phyloP scores from a whole-genome alignment of 176 grass and related monocot genomes.

The Lolium multiflorum region DNA sequence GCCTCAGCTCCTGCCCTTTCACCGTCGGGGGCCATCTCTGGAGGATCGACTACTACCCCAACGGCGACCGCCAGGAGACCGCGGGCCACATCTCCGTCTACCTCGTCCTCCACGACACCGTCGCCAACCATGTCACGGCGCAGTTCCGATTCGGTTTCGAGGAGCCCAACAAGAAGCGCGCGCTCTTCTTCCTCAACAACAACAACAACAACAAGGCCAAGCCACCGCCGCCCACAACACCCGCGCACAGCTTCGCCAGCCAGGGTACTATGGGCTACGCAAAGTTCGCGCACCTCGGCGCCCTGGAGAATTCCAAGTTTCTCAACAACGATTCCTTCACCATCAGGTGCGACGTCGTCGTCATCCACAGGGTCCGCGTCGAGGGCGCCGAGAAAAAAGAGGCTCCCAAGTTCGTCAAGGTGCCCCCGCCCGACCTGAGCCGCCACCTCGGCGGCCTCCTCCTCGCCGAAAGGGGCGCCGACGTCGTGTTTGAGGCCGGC shows the following conservation, averaged over 20 bases:
- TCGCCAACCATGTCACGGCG: not conserved
- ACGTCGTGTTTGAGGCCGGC: conserved; percentile 6
- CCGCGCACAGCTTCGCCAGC: not conserved
- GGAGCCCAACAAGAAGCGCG: not conserved
- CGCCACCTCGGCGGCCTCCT: not conserved
- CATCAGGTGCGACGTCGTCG: not conserved
- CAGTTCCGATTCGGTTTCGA: not conserved
- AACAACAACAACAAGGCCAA: not conserved
- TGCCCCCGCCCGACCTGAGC: not conserved
- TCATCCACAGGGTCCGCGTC: not conserved
- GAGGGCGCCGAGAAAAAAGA: not conserved
- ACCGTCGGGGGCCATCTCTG: not conserved
- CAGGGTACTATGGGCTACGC: not conserved
- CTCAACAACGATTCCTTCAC: not conserved
- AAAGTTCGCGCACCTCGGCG: not conserved
- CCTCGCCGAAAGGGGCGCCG: not conserved
- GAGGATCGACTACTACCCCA: not conserved
- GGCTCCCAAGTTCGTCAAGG: not conserved
- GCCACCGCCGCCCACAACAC: not conserved
- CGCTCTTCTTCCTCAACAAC: not conserved
- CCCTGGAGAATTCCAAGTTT: not conserved
- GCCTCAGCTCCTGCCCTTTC: not conserved
- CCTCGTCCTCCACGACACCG: not conserved
- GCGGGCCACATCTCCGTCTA: not conserved
- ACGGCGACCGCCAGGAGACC: not conserved